Percentiles rank a stretch among this genome's conserved stretches.
These are phyloP conservation scores for Mycosphaerelloides madeirae DNA, from an alignment of 2,329 filamentous ascomycete genomes.

Conservation along the genomic window DNA sequence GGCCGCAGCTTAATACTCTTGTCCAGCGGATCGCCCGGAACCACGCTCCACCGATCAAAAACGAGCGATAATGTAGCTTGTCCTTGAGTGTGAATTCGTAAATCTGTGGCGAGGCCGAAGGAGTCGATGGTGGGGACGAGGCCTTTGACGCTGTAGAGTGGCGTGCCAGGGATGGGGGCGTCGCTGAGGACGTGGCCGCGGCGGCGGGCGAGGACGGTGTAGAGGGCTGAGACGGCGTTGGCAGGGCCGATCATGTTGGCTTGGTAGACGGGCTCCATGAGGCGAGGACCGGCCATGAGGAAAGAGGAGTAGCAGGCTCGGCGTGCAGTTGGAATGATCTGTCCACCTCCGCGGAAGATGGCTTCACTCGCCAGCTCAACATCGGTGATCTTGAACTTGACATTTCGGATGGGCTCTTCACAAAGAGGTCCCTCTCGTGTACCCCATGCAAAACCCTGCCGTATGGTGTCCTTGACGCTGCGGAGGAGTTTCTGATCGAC, in stretches of 20 bases:
- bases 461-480: conserved; percentile 84
- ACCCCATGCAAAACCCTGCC: conserved; percentile 96
- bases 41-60: conserved; percentile 93
- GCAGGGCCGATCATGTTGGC: conserved; percentile 91
- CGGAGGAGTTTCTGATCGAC: conserved; percentile 88
- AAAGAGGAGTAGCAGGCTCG: conserved; percentile 94
- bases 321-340: conserved; percentile 93
- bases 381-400: conserved; percentile 95
- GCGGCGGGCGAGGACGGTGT: conserved; percentile 83
- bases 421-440: conserved; percentile 91
- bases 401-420: conserved; percentile 98
- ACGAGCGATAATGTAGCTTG: conserved; percentile 85
- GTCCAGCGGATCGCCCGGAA: conserved; percentile 92
- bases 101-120: conserved; percentile 96
- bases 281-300: conserved; percentile 88
- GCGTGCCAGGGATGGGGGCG: conserved; percentile 87
- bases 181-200: conserved; percentile 93
- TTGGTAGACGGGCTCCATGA: conserved; percentile 95
- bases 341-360: conserved; percentile 90
- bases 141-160: conserved; percentile 85
- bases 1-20: conserved; percentile 75
- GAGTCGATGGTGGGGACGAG: conserved; percentile 93
- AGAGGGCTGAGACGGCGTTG: conserved; percentile 80
- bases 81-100: conserved; percentile 92
- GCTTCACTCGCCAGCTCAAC: conserved; percentile 80